These are phyloP conservation scores for Corchorus capsularis DNA, from an alignment of 345 rosid species.

Conservation along the genomic window DNA sequence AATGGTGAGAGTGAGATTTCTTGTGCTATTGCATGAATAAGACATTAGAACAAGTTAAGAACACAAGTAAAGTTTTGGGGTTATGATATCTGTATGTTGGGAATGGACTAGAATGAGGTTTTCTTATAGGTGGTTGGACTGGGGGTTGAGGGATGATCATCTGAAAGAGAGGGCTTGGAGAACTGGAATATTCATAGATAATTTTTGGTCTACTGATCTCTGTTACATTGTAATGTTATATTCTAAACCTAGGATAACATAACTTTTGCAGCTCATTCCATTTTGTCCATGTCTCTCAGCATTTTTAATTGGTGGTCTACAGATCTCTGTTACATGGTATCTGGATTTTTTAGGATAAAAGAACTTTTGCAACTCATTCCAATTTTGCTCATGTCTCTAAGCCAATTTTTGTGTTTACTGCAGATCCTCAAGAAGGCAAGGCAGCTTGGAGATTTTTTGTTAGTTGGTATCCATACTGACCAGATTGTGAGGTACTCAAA, in stretches of 20 bases:
- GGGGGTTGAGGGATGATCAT: neutral
- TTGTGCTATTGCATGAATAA: neutral
- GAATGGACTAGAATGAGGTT: neutral
- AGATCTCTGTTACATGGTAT: too few species aligned
- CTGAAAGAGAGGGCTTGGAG: neutral
- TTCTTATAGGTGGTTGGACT: neutral
- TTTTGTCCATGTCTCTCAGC: too few species aligned
- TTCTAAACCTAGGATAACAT: neutral
- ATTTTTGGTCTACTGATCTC: neutral
- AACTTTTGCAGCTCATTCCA: too few species aligned
- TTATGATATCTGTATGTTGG: too few species aligned
- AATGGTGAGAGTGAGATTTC: neutral
- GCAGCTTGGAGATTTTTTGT: conserved; percentile 91
- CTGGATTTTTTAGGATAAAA: too few species aligned
- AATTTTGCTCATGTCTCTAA: neutral
- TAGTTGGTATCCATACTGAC: conserved; percentile 89
- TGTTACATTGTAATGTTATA: neutral
- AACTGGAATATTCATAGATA: neutral
- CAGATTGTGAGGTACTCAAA: conserved; percentile 76
- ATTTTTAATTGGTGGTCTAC: too few species aligned
- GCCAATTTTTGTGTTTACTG: conserved; percentile 18
- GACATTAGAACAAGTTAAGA: neutral
- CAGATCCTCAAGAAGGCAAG: conserved; percentile 88
- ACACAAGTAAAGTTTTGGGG: too few species aligned
- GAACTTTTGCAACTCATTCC: conserved; percentile 1